Conservation (phyloP, 140 eudicot species). For the Senecio squalidus region DNA sequence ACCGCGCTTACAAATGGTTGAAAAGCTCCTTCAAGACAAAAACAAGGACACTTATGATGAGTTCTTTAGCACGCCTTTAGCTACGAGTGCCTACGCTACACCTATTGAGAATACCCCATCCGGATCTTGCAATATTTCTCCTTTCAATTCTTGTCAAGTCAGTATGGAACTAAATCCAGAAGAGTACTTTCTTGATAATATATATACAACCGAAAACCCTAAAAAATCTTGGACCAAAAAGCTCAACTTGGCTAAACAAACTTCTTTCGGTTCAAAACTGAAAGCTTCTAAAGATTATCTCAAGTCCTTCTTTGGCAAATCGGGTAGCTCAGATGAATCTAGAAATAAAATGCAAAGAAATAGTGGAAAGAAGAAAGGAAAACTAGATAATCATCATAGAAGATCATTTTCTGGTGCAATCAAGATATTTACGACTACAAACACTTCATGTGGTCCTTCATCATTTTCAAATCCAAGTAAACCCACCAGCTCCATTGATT, state of each 20-base stretch:
- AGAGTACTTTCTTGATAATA: slow-evolving; percentile 47
- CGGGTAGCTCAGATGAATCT: slow-evolving; percentile 44
- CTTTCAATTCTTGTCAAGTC: slow-evolving; percentile 61
- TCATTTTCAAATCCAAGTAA: slow-evolving; percentile 36
- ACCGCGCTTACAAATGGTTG: slow-evolving; percentile 74
- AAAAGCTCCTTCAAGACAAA: slow-evolving; percentile 47
- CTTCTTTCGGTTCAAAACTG: slow-evolving; percentile 52
- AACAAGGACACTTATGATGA: slow-evolving; percentile 34
- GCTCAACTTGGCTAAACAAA: slow-evolving; percentile 55
- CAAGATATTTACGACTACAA: slow-evolving; percentile 43
- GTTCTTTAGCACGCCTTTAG: slow-evolving; percentile 64
- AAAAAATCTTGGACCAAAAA: slow-evolving; percentile 74
- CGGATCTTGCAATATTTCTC: slow-evolving; percentile 83
- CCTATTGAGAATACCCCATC: slow-evolving; percentile 58
- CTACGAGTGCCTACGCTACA: slow-evolving; percentile 38
- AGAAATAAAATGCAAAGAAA: slow-evolving; percentile 28
- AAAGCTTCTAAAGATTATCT: slow-evolving; percentile 60
- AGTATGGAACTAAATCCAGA: slow-evolving; percentile 72
- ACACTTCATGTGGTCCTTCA: slow-evolving; percentile 33
- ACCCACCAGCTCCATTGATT: slow-evolving; percentile 36
- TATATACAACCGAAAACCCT: slow-evolving; percentile 22
- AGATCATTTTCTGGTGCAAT: slow-evolving; percentile 81
- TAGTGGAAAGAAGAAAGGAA: slow-evolving; percentile 29
- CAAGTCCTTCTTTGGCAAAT: slow-evolving; percentile 64
- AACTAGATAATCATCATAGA: slow-evolving; percentile 34